A percentile compares a stretch with the other conserved stretches of the same genome.
These are phyloP conservation scores for Pseudonitzschia multistriata DNA, from an alignment of 108 stramenopile genomes.

Conservation along the genomic window DNA sequence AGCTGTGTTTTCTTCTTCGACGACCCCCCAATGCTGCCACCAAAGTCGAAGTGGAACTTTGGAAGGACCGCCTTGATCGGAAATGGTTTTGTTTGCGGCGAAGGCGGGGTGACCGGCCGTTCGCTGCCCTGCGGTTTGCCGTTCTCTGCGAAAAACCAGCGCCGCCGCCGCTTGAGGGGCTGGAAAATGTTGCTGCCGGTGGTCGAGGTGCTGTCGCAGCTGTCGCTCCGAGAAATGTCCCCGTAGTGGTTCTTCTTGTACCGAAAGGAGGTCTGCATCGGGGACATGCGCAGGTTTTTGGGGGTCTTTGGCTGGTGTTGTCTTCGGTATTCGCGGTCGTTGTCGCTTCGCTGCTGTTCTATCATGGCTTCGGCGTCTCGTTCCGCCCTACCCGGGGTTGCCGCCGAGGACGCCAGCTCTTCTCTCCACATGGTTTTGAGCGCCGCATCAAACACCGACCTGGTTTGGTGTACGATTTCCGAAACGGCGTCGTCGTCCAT, in stretches of 20 bases:
- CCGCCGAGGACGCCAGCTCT: background rate
- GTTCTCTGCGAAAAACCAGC: constrained; percentile 15
- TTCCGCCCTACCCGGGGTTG: background rate
- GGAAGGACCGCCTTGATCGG: background rate
- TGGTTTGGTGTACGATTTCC: constrained; percentile 19
- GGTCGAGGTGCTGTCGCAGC: background rate
- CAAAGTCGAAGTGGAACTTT: constrained; percentile 16
- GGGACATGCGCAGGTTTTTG: constrained; percentile 13
- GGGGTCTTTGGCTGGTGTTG: constrained; percentile 8
- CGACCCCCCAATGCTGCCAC: background rate
- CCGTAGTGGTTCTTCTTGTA: background rate
- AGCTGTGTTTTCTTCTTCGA: background rate
- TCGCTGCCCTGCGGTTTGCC: background rate
- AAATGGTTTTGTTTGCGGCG: background rate
- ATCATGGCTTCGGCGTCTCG: constrained; percentile 3
- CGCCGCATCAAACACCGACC: constrained; percentile 19
- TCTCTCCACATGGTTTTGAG: constrained; percentile 35
- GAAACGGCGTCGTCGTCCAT: constrained; percentile 6
- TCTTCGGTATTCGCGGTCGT: background rate
- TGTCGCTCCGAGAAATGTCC: background rate
- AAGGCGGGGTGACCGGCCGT: background rate
- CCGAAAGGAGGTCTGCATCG: constrained; percentile 1
- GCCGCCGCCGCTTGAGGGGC: constrained; percentile 10
- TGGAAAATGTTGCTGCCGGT: background rate
- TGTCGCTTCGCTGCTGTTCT: background rate